phyloP scores from a whole-genome alignment of 139 green algal genomes.

The Eudorina sp. region DNA sequence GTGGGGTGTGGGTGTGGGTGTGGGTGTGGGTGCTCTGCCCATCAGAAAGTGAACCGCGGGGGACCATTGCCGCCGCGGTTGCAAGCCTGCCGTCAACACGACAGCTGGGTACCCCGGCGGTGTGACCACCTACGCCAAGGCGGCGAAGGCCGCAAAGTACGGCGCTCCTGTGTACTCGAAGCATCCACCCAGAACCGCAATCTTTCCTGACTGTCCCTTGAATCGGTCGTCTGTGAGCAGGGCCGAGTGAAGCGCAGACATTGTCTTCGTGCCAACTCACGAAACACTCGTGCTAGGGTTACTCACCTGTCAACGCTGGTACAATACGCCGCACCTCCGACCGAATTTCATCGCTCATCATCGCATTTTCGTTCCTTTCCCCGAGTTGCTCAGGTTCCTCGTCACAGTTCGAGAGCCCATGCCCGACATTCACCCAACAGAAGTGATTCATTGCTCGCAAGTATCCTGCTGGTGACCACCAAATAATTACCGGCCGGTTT shows the following conservation, averaged over 20 bases:
- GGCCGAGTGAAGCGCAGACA: background rate
- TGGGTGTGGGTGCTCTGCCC: too few relatives aligned
- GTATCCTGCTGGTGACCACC: background rate
- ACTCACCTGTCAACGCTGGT: slow-evolving; percentile 39
- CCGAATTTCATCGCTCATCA: slow-evolving; percentile 57
- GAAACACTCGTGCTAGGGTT: background rate
- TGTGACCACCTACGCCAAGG: slow-evolving; percentile 68
- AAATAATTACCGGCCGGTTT: background rate
- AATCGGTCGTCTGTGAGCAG: slow-evolving; percentile 45
- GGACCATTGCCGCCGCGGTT: background rate
- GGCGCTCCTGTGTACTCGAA: slow-evolving; percentile 94
- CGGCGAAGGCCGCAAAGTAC: slow-evolving; percentile 90
- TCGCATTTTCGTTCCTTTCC: slow-evolving; percentile 16
- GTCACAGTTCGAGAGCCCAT: slow-evolving; percentile 13
- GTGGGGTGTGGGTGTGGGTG: background rate
- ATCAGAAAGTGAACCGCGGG: background rate
- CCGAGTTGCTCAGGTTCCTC: slow-evolving; percentile 5
- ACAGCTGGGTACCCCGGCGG: background rate
- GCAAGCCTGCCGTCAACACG: background rate
- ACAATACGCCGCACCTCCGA: slow-evolving; percentile 54
- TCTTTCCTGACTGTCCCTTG: slow-evolving; percentile 88
- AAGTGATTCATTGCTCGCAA: background rate
- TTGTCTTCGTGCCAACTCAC: background rate
- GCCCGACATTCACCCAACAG: background rate
- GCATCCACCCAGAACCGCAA: slow-evolving; percentile 92